Conservation (phyloP, 768 basidiomycete genomes). For the Psilocybe sp. region DNA sequence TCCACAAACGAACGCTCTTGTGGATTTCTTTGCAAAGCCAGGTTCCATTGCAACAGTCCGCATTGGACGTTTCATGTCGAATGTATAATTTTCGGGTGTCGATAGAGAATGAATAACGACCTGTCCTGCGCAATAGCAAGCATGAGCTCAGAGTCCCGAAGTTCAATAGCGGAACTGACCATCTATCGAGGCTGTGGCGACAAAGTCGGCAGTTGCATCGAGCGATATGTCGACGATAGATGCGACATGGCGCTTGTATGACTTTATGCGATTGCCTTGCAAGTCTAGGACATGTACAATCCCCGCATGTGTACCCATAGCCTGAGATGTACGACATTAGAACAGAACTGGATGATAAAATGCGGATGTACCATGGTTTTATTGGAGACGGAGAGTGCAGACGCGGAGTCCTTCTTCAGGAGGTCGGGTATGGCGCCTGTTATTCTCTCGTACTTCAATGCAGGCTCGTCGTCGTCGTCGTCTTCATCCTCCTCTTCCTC, state of each 20-base stretch:
- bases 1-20: conserved; percentile 84
- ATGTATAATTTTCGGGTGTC: conserved; percentile 75
- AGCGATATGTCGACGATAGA: conserved; percentile 83
- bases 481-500: conserved; percentile 26
- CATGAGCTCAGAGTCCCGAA: conserved; percentile 12
- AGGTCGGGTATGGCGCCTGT: conserved; percentile 70
- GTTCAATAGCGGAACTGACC: conserved; percentile 47
- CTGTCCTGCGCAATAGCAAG: conserved; percentile 60
- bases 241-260: conserved; percentile 87
- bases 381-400: conserved; percentile 72
- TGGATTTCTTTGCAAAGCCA: conserved; percentile 73
- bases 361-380: conserved; percentile 59
- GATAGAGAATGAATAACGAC: conserved; percentile 83
- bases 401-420: conserved; percentile 86
- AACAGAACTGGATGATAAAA: neutral
- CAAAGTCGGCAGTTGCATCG: conserved; percentile 82
- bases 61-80: conserved; percentile 91
- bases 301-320: conserved; percentile 90
- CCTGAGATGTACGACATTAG: conserved; percentile 41
- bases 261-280: conserved; percentile 78
- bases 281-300: conserved; percentile 84
- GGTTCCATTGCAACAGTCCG: conserved; percentile 90
- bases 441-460: conserved; percentile 87
- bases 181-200: conserved; percentile 91
- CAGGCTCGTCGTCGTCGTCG: conserved; percentile 82